phyloP scores from a whole-genome alignment of 495 filamentous ascomycete species.

The Aspergillus cavernicola region DNA sequence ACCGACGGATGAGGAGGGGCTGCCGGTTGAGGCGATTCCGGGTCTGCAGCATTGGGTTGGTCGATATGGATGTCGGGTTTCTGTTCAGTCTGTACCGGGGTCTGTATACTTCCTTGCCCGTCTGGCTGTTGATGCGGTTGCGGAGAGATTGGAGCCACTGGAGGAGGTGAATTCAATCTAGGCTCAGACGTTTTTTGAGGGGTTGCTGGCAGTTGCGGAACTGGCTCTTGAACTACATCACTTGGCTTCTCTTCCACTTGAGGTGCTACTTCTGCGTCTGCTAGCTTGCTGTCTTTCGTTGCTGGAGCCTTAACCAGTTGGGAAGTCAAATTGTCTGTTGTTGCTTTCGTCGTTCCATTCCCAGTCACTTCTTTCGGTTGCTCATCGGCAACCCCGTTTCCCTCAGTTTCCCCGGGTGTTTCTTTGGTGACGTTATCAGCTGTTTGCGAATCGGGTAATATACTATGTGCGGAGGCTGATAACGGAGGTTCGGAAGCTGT shows the following conservation, averaged over 20 bases:
- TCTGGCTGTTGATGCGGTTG: conserved; percentile 1
- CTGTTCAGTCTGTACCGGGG: conserved; percentile 20
- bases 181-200: conserved; percentile 7
- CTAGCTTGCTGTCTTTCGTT: background rate
- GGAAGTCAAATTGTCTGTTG: background rate
- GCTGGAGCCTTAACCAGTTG: background rate
- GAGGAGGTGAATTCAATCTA: background rate
- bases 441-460: conserved; percentile 34
- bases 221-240: conserved; percentile 1
- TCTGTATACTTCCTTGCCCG: conserved; percentile 1
- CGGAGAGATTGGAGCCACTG: conserved; percentile 3
- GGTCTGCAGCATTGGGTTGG: conserved; percentile 15
- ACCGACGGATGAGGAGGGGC: conserved; percentile 34
- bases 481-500: conserved; percentile 12
- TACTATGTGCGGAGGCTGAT: conserved; percentile 26
- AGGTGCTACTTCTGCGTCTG: background rate
- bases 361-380: background rate
- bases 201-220: background rate
- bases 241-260: conserved; percentile 1
- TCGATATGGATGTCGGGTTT: conserved; percentile 9
- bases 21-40: conserved; percentile 17
- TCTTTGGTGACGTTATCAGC: background rate
- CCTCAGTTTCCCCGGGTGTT: background rate
- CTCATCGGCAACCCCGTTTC: background rate
- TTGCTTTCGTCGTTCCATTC: background rate